Base-by-base conservation (phyloP, 768 basidiomycete species). In the Russula sp. region DNA sequence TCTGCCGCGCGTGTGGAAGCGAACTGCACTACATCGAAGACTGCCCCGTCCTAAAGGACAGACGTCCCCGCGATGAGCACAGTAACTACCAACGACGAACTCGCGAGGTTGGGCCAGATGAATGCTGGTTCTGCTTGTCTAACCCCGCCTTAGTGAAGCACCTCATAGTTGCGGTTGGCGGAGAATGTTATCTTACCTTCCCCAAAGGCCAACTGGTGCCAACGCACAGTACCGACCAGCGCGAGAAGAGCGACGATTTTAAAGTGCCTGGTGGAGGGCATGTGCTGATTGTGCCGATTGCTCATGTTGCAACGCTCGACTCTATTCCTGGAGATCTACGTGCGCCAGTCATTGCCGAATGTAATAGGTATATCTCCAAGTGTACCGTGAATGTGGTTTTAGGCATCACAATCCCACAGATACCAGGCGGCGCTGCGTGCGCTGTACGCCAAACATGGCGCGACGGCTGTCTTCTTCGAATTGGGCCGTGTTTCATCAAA, bases 71-170 rank as follows among this genome's bases (percentile, higher is more conserved):
- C 14, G 74, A 76, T 63, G 77, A 76, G 65, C 68, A 58, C 2
- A 49, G 60, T 61, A 69, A 70, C 69, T 57, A 70, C 61, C 79
- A 80, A 66, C 79, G 75, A 70, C 82, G 80, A 53, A 83, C 78
- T 48, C 94, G 85, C 75, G 92, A 94, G 73, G 92, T 95, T 60
- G 83, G 80, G 63, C 89, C 93, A 69, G 90, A 90, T 61, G 91
- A 94, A 74, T 98, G 96, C 75, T 98, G 96, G 96, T 98, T 99
- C 78, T 99, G 97, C 74, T 75, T 99, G 59, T 95, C 93, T 48
- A 98, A 98, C 72, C 95, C 96, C 1, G 87, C 85, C 69, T 79
- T 98, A 44, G 88, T 92, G 63, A 99, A 98, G 77, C 92, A 98
- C 71, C 84, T 98, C 67, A 95, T 99, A 67, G 91, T 94, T 36